A percentile compares a stretch with the other conserved stretches of the same genome.
phyloP scores from a whole-genome alignment of 1,284 basidiomycete species.

The Naganishia sp. region DNA sequence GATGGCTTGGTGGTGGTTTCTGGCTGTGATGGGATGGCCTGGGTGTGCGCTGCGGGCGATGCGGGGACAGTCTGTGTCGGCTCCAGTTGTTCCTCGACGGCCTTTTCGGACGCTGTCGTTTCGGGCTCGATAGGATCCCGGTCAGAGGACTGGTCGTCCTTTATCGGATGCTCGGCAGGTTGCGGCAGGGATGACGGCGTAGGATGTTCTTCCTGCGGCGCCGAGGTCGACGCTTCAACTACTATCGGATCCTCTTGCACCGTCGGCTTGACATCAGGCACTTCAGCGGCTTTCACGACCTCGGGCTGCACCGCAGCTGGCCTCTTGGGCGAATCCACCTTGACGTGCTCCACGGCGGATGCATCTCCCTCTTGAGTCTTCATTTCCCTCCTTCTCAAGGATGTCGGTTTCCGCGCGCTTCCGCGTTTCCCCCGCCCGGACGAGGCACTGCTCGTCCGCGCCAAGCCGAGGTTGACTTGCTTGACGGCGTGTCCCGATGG shows the following conservation, averaged over 20 bases:
- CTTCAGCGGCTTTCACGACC: not conserved
- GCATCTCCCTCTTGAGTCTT: not conserved
- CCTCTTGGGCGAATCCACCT: not conserved
- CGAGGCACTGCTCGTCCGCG: slow-evolving; percentile 1
- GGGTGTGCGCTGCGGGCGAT: not conserved
- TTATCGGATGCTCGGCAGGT: not conserved
- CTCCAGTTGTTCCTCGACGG: too few relatives aligned
- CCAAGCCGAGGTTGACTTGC: slow-evolving; percentile 24
- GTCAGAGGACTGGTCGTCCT: not conserved
- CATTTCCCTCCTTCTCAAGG: slow-evolving; percentile 12
- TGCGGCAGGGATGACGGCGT: not conserved
- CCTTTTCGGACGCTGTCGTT: too few relatives aligned
- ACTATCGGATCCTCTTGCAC: slow-evolving; percentile 7
- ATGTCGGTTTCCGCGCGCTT: slow-evolving; percentile 18
- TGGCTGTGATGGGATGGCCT: not conserved
- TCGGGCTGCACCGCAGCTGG: not conserved
- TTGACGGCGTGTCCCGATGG: slow-evolving; percentile 9
- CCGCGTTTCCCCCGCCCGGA: slow-evolving; percentile 22
- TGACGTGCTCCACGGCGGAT: not conserved
- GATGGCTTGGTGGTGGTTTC: not conserved
- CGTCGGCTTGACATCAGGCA: not conserved
- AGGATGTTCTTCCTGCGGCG: not conserved
- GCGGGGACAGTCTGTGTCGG: not conserved
- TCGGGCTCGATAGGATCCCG: too few relatives aligned
- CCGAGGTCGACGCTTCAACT: slow-evolving; percentile 10